Percentiles rank a stretch among this genome's conserved stretches.
These are phyloP conservation scores for Handroanthus guayacan DNA, from an alignment of 257 asterid genomes.

Conservation along the genomic window DNA sequence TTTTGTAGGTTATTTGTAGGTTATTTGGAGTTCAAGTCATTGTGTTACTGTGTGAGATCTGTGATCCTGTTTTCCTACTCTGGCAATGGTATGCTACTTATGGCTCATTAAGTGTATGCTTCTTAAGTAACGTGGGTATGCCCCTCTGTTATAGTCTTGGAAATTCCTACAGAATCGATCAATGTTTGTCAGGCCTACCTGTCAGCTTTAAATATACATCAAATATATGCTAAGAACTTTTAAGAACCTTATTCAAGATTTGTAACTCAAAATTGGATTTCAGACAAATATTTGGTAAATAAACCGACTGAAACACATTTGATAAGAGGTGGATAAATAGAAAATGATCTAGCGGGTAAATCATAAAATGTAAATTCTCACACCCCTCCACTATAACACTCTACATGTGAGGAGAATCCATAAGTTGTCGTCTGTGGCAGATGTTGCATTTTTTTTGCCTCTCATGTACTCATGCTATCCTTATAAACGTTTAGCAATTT, in stretches of 20 bases:
- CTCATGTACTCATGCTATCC: background rate
- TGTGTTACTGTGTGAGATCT: background rate
- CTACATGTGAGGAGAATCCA: no score
- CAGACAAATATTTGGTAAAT: background rate
- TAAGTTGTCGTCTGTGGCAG: background rate
- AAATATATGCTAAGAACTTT: background rate
- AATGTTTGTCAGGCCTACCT: background rate
- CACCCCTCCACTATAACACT: no score
- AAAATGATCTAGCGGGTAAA: background rate
- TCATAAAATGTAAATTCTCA: background rate
- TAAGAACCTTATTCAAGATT: background rate
- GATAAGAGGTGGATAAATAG: background rate
- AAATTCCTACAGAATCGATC: background rate
- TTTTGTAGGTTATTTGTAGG: conserved; percentile 18
- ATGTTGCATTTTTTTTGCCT: background rate
- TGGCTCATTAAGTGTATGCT: background rate
- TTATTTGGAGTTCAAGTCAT: background rate
- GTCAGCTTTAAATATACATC: background rate
- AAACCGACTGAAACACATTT: background rate
- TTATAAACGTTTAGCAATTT: background rate
- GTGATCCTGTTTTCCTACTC: conserved; percentile 8
- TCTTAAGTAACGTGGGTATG: background rate
- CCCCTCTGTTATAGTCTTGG: background rate
- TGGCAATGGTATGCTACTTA: background rate
- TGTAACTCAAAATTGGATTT: background rate